Evolutionary conservation across 495 filamentous ascomycete species (phyloP), one percentile per base, ranked within the genome.

Genomic region (Hyaloscypha hepaticicola): DNA sequence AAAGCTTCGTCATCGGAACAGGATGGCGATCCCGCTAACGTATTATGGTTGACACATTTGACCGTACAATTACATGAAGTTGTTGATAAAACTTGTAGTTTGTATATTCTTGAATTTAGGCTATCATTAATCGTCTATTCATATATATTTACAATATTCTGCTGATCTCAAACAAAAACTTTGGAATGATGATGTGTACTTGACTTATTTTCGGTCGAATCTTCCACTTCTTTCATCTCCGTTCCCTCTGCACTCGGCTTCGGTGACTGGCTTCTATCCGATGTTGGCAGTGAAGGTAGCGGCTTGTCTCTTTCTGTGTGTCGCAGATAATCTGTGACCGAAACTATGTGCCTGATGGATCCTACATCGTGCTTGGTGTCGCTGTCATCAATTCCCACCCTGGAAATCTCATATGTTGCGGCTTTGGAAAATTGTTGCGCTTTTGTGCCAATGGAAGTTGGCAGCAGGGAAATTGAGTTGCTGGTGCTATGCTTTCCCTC

Each of bases 291-390:
- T 16, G n/a, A 19, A 50, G 48, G 48, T 21, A 50, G 3, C 3
- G 48, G 48, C 22, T 50, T 50, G 48, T 50, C 48, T 50, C 48
- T 8, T 1, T 50, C 48, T 24, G 22, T 5, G 48, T 16, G 48
- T 50, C 48, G 48, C 2, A 50, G 48, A 24, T 50, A 50, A 12
- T 50, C 48, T 50, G 48, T 50, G 48, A 50, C 8, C 16, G 48
- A 50, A n/a, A 50, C 16, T 50, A 50, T 50, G 48, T 50, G 48
- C 48, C 22, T 50, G 48, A 50, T 50, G 22, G 48, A 24, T 50
- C 48, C 48, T n/a, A 50, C n/a, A n/a, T 50, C 48, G 48, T 50
- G 22, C 16, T 50, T 50, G 48, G 48, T 50, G 0, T 50, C 48
- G 22, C 48, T 50, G 19, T 50, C 48, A 5, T 21, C 7, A n/a